Percentiles rank a stretch among this genome's conserved stretches.
Evolutionary conservation across 1,284 basidiomycete species (phyloP).

Genomic region (Ceratobasidium sp.): DNA sequence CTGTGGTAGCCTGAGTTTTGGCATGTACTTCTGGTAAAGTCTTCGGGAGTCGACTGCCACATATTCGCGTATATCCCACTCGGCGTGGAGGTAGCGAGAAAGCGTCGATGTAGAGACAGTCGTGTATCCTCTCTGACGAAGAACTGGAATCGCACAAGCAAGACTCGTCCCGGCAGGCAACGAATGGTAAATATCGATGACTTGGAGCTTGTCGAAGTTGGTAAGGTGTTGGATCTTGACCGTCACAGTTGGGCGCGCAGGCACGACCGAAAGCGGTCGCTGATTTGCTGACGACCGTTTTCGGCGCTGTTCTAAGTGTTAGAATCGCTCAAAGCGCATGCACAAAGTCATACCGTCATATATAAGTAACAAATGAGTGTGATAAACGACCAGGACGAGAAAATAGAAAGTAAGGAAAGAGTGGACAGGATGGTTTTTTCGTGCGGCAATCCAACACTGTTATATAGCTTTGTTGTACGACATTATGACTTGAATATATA

Average conservation of each 20-base stretch:
- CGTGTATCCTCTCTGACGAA: background rate
- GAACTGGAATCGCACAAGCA: background rate
- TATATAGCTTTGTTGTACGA: background rate
- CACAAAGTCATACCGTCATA: too few relatives aligned
- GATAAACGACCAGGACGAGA: background rate
- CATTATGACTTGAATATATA: background rate
- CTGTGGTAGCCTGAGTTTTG: conserved; percentile 1
- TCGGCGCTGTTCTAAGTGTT: background rate
- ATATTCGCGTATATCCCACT: background rate
- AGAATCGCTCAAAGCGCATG: too few relatives aligned
- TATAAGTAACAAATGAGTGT: background rate
- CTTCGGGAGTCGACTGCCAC: background rate
- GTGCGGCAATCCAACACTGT: background rate
- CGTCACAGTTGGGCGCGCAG: too few relatives aligned
- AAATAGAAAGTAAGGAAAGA: background rate
- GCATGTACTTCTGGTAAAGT: background rate
- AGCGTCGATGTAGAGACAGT: background rate
- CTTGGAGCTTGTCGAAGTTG: conserved; percentile 4
- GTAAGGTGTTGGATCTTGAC: background rate
- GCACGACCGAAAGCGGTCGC: too few relatives aligned
- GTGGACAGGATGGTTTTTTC: background rate
- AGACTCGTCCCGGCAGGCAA: background rate
- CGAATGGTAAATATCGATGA: conserved; percentile 9
- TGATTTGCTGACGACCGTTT: background rate
- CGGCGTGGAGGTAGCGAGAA: background rate